A percentile compares a stretch with the other conserved stretches of the same genome.
Conservation (phyloP, 2,329 filamentous ascomycete genomes). For the Fusarium musae region DNA sequence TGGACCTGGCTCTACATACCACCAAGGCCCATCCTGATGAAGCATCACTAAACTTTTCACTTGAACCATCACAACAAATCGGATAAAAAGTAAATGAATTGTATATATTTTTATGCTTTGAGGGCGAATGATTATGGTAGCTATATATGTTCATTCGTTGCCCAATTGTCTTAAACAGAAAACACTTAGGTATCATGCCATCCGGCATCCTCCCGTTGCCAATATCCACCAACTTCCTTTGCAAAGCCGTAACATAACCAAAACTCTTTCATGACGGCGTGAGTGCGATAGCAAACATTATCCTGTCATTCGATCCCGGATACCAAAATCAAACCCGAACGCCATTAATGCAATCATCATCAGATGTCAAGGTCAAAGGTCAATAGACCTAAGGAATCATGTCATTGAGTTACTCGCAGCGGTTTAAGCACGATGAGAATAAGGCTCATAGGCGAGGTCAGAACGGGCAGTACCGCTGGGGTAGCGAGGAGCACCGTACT, state of each 20-base stretch:
- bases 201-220: slow-evolving; percentile 34
- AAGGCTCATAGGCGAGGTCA: slow-evolving; percentile 72
- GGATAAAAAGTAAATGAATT: neutral
- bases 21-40: slow-evolving; percentile 19
- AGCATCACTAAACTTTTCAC: neutral
- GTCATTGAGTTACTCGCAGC: slow-evolving; percentile 16
- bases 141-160: slow-evolving; percentile 19
- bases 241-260: slow-evolving; percentile 11
- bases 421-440: slow-evolving; percentile 65
- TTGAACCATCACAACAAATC: neutral
- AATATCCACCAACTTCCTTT: slow-evolving; percentile 11
- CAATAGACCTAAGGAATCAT: slow-evolving; percentile 32
- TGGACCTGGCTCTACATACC: slow-evolving; percentile 23
- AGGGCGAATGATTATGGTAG: slow-evolving; percentile 11
- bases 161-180: slow-evolving; percentile 11
- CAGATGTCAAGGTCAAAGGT: slow-evolving; percentile 33
- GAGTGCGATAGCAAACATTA: slow-evolving; percentile 13
- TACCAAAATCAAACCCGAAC: slow-evolving; percentile 40
- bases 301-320: slow-evolving; percentile 9
- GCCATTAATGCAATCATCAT: slow-evolving; percentile 45
- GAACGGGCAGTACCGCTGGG: slow-evolving; percentile 56
- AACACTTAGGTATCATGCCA: slow-evolving; percentile 40
- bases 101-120: slow-evolving; percentile 22
- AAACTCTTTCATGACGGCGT: slow-evolving; percentile 22
- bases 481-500: slow-evolving; percentile 53